Base-by-base conservation (phyloP, 2,329 filamentous ascomycete species). In the Exophiala sideris region DNA sequence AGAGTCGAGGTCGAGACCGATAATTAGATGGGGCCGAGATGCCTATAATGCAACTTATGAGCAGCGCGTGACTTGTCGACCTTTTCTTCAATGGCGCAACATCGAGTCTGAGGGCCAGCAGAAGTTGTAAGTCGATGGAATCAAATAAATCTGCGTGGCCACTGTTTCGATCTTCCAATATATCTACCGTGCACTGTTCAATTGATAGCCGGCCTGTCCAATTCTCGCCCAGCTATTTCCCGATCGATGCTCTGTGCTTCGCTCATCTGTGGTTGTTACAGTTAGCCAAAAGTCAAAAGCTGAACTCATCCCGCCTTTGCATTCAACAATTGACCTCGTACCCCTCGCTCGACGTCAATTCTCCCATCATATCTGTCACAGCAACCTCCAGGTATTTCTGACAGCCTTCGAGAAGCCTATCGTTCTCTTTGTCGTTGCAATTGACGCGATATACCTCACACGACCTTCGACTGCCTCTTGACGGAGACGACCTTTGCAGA, bases 251-350 rank as follows among this genome's bases (percentile, higher is more conserved):
- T 44, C 35, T 16, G 35, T 38, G 35, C 35, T 38, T 38, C 35
- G 6, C 35, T 44, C 41, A 44, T 44, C 41, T 5, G 11, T 12
- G 35, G 14, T 16, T 12, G 35, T 16, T 38, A 11, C 35, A 38
- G 24, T 18, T 42, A 44, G 41, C 41, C 21, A 32, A 44, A 44
- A 44, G 41, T 44, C 41, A 44, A 44, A 29, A 44, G 41, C 41
- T 44, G 35, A 38, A 12, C 35, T 16, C 24, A 29, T 16, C 14
- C 35, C 35, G 35, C 35, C 10, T 38, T 16, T 12, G 11, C 35
- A 12, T 16, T 12, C 35, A 16, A 7, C 35, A 38, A 16, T 11
- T 38, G 35, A 38, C 35, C 35, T 16, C 10, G 35, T 16, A 38
- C 24, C 24, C 24, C 24, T 29, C 40, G 40, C 40, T 44, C 20